Percentiles rank a stretch among this genome's conserved stretches.
Conservation (phyloP, 2,329 filamentous ascomycete genomes). For the Alternaria ethzedia region DNA sequence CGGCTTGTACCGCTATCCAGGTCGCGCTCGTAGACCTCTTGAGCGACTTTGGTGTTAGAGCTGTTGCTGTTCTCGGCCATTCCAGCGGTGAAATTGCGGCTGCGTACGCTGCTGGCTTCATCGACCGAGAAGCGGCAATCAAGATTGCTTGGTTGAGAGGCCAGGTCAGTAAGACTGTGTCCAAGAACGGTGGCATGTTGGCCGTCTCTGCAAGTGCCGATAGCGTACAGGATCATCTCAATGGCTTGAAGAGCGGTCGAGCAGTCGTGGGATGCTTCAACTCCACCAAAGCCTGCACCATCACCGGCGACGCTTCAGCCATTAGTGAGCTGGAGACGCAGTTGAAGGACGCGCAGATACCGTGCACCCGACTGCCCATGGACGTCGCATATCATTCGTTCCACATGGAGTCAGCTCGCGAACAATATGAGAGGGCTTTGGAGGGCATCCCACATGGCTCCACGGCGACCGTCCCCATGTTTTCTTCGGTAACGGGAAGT, state of each 20-base stretch:
- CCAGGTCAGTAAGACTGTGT: slow-evolving; percentile 3
- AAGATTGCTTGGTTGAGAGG: slow-evolving; percentile 9
- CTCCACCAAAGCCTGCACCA: slow-evolving; percentile 50
- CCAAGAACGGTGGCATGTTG: slow-evolving; percentile 8
- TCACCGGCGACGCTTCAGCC: slow-evolving; percentile 53
- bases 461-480: slow-evolving; percentile 5
- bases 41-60: slow-evolving; percentile 8
- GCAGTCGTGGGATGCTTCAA: slow-evolving; percentile 42
- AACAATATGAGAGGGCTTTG: slow-evolving; percentile 3
- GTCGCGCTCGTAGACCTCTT: slow-evolving; percentile 27
- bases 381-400: slow-evolving; percentile 50
- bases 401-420: slow-evolving; percentile 42
- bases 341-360: slow-evolving; percentile 2
- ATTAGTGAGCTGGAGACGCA: slow-evolving; percentile 39
- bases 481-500: slow-evolving; percentile 12
- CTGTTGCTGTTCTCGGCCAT: slow-evolving; percentile 23
- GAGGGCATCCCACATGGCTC: neutral
- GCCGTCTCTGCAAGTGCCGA: slow-evolving; percentile 1
- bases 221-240: neutral
- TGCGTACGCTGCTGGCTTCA: slow-evolving; percentile 18
- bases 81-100: slow-evolving; percentile 32
- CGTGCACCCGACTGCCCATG: slow-evolving; percentile 6
- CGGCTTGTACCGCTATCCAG: slow-evolving; percentile 26
- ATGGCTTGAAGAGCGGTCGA: neutral
- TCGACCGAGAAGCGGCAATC: slow-evolving; percentile 7